Evolutionary conservation across 75 land plant species (phyloP).

Genomic region (Selaginella moellendorffii): DNA sequence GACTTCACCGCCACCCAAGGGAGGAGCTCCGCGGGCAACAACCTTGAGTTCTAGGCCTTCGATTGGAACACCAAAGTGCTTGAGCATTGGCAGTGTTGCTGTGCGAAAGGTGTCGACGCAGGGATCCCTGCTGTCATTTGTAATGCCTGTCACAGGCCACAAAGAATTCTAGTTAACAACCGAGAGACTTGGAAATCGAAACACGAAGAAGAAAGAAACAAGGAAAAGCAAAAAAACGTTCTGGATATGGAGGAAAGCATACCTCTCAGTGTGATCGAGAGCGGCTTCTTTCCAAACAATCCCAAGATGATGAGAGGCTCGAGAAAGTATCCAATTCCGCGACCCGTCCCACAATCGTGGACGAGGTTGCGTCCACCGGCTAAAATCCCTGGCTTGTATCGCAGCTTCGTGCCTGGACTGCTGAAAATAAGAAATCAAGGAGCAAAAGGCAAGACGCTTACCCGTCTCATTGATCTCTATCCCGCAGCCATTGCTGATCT

Average conservation of each 20-base stretch:
- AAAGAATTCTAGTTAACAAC: neutral
- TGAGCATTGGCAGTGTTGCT: constrained; percentile 62
- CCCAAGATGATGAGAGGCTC: constrained; percentile 74
- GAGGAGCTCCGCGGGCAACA: constrained; percentile 66
- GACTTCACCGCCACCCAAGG: constrained; percentile 93
- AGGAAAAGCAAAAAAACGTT: too few relatives aligned
- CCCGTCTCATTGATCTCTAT: constrained; percentile 95
- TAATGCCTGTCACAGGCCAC: constrained; percentile 81
- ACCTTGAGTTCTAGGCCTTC: constrained; percentile 70
- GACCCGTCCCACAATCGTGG: constrained; percentile 72
- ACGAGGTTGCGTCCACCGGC: constrained; percentile 58
- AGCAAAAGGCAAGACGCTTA: constrained; percentile 8
- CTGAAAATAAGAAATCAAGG: neutral
- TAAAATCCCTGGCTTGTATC: constrained; percentile 85
- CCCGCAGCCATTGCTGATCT: constrained; percentile 61
- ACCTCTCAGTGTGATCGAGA: constrained; percentile 66
- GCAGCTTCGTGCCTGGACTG: constrained; percentile 60
- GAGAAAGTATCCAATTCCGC: constrained; percentile 83
- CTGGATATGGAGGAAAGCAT: too few relatives aligned
- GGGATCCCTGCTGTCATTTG: constrained; percentile 87
- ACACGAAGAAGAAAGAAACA: too few relatives aligned
- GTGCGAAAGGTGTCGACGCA: constrained; percentile 74
- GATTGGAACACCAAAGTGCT: constrained; percentile 70
- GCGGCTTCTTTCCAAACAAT: constrained; percentile 73
- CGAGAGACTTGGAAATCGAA: too few relatives aligned